These are phyloP conservation scores for Wickerhamomyces mucosus DNA, from an alignment of 805 yeast genomes.

Conservation along the genomic window DNA sequence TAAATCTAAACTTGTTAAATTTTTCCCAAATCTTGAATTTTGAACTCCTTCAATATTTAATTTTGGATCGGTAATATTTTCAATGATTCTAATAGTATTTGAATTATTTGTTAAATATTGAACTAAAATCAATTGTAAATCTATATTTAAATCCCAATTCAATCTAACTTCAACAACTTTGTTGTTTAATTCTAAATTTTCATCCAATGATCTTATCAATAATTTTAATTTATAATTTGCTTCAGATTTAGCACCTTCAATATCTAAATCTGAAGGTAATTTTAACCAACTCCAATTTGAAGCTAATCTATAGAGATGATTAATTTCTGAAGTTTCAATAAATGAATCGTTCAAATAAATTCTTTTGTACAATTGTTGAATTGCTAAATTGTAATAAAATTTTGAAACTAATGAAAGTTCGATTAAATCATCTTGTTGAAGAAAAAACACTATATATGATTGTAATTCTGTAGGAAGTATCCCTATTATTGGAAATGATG, in stretches of 20 bases:
- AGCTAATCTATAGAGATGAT: slow-evolving; percentile 25
- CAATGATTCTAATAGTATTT: slow-evolving; percentile 24
- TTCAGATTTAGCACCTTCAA: slow-evolving; percentile 15
- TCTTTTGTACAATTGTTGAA: slow-evolving; percentile 24
- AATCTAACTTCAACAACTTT: slow-evolving; percentile 29
- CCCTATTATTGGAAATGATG: no score
- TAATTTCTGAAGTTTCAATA: slow-evolving; percentile 21
- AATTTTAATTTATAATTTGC: slow-evolving; percentile 22
- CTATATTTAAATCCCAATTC: slow-evolving; percentile 32
- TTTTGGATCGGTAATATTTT: slow-evolving; percentile 30
- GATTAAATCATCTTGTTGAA: slow-evolving; percentile 27
- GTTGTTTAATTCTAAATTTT: slow-evolving; percentile 14
- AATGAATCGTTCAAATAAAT: slow-evolving; percentile 32
- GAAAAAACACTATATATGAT: slow-evolving; percentile 10
- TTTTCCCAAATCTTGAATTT: slow-evolving; percentile 16
- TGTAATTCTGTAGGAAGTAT: slow-evolving; percentile 18
- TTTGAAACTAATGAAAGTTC: slow-evolving; percentile 19
- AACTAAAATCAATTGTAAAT: slow-evolving; percentile 23
- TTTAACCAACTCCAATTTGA: slow-evolving; percentile 30
- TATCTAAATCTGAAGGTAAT: slow-evolving; percentile 1
- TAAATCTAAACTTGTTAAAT: slow-evolving; percentile 14
- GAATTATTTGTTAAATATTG: slow-evolving; percentile 20
- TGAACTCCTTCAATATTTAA: slow-evolving; percentile 26
- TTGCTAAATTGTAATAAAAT: slow-evolving; percentile 22
- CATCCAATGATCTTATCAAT: slow-evolving; percentile 20